Percentiles rank a stretch among this genome's conserved stretches.
phyloP scores from a whole-genome alignment of 192 early-diverging fungal genomes.

The Ambispora gerdemannii region DNA sequence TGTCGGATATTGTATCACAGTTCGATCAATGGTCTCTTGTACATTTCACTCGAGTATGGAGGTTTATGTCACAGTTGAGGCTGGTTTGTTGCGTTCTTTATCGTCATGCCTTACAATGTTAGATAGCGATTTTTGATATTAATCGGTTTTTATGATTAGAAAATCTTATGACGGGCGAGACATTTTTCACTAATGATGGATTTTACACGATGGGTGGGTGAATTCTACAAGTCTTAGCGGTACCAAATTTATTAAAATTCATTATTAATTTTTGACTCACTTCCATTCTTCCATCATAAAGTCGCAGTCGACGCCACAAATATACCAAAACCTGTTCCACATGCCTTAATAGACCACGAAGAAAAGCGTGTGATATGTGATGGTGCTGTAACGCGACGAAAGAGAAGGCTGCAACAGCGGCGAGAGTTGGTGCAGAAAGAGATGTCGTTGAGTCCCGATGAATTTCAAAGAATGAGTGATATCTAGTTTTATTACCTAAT shows the following conservation, averaged over 20 bases:
- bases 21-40: slow-evolving; percentile 52
- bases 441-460: slow-evolving; percentile 16
- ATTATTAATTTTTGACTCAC: neutral
- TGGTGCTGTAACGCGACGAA: slow-evolving; percentile 33
- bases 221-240: neutral
- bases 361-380: slow-evolving; percentile 35
- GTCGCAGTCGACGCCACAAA: slow-evolving; percentile 41
- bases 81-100: slow-evolving; percentile 24
- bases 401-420: slow-evolving; percentile 35
- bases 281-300: slow-evolving; percentile 11
- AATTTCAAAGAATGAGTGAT: slow-evolving; percentile 19
- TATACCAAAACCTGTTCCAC: slow-evolving; percentile 37
- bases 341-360: slow-evolving; percentile 32
- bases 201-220: slow-evolving; percentile 55
- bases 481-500: too few relatives aligned
- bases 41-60: slow-evolving; percentile 55
- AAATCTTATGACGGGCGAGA: slow-evolving; percentile 52
- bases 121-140: neutral
- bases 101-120: neutral
- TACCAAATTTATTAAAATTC: neutral
- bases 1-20: slow-evolving; percentile 46
- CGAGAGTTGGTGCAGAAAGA: slow-evolving; percentile 37
- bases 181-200: slow-evolving; percentile 56
- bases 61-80: slow-evolving; percentile 56
- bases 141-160: slow-evolving; percentile 31